phyloP scores from a whole-genome alignment of 768 basidiomycete genomes.

The Boletus fagicola region DNA sequence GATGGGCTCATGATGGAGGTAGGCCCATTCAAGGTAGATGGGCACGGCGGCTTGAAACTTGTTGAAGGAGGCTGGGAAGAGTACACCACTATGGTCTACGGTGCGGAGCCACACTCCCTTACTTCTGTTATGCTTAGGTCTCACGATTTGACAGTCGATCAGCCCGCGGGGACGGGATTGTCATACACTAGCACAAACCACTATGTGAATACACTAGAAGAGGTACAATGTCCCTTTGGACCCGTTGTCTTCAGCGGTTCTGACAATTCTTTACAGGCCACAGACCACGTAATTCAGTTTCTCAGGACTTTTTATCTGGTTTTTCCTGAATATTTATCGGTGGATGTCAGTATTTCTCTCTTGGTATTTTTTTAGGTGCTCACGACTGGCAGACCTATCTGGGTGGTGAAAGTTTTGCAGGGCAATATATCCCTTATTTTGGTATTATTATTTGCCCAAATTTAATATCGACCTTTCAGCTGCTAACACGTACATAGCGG shows the following conservation, averaged over 20 bases:
- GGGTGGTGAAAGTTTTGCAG: constrained; percentile 94
- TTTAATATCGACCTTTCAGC: neutral
- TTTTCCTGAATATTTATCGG: constrained; percentile 81
- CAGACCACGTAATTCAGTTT: constrained; percentile 79
- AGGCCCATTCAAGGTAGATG: constrained; percentile 86
- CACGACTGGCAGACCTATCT: constrained; percentile 75
- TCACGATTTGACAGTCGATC: constrained; percentile 68
- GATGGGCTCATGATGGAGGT: constrained; percentile 98
- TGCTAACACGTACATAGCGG: constrained; percentile 46
- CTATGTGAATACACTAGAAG: constrained; percentile 75
- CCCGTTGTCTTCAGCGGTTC: neutral
- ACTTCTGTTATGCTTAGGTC: constrained; percentile 1
- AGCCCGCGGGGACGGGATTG: constrained; percentile 94
- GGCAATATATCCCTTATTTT: constrained; percentile 97
- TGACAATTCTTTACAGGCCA: constrained; percentile 47
- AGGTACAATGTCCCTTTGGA: constrained; percentile 43
- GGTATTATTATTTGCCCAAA: constrained; percentile 44
- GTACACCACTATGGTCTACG: constrained; percentile 88
- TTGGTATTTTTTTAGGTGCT: neutral
- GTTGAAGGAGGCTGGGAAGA: constrained; percentile 96
- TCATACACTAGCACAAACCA: constrained; percentile 85
- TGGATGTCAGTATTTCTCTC: constrained; percentile 64
- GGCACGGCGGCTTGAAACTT: constrained; percentile 65
- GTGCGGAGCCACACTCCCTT: constrained; percentile 48
- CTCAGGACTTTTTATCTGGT: constrained; percentile 83